phyloP scores from a whole-genome alignment of 345 rosid species.

The Eucalyptus albens region DNA sequence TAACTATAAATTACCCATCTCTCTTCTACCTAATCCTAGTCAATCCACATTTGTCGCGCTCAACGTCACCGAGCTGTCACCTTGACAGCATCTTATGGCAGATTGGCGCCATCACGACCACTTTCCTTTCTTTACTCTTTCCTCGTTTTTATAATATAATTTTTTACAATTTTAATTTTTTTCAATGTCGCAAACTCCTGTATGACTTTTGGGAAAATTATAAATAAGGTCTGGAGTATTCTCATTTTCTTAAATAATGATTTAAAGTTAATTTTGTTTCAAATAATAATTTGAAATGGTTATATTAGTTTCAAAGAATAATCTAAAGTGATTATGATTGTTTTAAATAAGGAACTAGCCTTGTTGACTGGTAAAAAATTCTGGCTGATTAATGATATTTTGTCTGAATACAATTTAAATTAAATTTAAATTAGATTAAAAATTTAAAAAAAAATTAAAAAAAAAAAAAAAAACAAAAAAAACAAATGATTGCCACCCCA shows the following conservation, averaged over 20 bases:
- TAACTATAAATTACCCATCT: not conserved
- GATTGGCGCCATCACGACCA: not conserved
- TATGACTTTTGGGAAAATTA: too few species aligned
- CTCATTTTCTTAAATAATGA: too few species aligned
- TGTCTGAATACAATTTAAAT: fast-evolving
- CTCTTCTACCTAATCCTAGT: not conserved
- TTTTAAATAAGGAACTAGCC: too few species aligned
- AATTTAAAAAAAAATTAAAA: too few species aligned
- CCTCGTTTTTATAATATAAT: too few species aligned
- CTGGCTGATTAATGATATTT: too few species aligned
- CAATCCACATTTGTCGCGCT: not conserved
- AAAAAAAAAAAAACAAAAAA: too few species aligned
- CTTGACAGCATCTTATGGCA: not conserved
- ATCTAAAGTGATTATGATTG: too few species aligned
- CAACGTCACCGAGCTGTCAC: not conserved
- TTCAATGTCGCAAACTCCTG: not conserved
- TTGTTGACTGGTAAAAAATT: fast-evolving
- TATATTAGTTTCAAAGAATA: fast-evolving
- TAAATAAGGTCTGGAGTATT: too few species aligned
- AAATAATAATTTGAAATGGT: fast-evolving
- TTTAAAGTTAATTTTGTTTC: too few species aligned
- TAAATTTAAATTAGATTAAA: fast-evolving
- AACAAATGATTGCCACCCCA: too few species aligned
- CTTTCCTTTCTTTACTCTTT: not conserved
- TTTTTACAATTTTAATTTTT: too few species aligned